Evolutionary conservation across 1,284 basidiomycete genomes (phyloP).

Genomic region (Singerocomus rubriflavus): DNA sequence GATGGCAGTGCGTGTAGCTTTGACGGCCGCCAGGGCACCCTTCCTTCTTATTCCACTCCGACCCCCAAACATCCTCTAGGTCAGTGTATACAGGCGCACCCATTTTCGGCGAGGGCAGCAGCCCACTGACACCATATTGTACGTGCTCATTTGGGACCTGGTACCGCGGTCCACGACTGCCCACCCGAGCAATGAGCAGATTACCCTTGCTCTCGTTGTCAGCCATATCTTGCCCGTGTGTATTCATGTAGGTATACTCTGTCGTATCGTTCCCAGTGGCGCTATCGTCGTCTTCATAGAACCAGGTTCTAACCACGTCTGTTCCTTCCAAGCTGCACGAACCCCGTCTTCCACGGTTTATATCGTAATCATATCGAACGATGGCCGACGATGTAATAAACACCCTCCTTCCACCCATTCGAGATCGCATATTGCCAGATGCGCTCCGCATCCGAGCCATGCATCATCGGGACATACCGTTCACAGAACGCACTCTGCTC

Average conservation of each 20-base stretch:
- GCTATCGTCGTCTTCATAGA: constrained; percentile 49
- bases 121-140: constrained; percentile 50
- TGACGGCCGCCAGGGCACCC: constrained; percentile 46
- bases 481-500: constrained; percentile 69
- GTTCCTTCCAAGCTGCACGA: constrained; percentile 65
- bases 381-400: constrained; percentile 68
- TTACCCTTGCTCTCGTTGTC: constrained; percentile 62
- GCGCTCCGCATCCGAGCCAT: constrained; percentile 59
- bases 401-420: constrained; percentile 73
- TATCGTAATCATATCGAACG: constrained; percentile 76
- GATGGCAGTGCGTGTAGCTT: constrained; percentile 63
- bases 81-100: constrained; percentile 30
- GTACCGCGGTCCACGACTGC: constrained; percentile 46
- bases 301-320: constrained; percentile 40
- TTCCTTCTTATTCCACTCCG: constrained; percentile 55
- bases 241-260: constrained; percentile 57
- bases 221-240: constrained; percentile 33
- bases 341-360: constrained; percentile 74
- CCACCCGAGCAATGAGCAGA: constrained; percentile 51
- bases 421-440: constrained; percentile 67
- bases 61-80: constrained; percentile 51
- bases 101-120: constrained; percentile 44
- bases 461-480: constrained; percentile 74
- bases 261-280: constrained; percentile 55
- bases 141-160: constrained; percentile 44